Evolutionary conservation across 495 filamentous ascomycete genomes (phyloP).

Genomic region (Penicilliopsis zonata): DNA sequence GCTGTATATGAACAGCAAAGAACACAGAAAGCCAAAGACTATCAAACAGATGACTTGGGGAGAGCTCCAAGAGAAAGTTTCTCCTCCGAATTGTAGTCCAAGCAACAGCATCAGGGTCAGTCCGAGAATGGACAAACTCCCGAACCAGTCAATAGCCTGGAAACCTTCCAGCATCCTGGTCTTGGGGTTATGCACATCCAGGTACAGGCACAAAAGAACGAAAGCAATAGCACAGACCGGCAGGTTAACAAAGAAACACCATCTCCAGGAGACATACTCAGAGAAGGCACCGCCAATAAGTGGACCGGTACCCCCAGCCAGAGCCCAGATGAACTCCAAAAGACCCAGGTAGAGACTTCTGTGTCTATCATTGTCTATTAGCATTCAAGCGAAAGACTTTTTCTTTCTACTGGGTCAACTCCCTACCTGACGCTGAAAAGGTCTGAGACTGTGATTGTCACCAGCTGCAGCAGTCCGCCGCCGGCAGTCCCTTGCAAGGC

Average conservation of each 20-base stretch:
- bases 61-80: slow-evolving; percentile 59
- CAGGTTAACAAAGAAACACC: slow-evolving; percentile 65
- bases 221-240: slow-evolving; percentile 46
- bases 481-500: slow-evolving; percentile 44
- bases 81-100: slow-evolving; percentile 66
- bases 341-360: slow-evolving; percentile 43
- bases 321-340: slow-evolving; percentile 42
- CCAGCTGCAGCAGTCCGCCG: slow-evolving; percentile 39
- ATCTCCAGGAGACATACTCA: slow-evolving; percentile 49
- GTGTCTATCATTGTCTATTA: slow-evolving; percentile 11
- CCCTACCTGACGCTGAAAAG: slow-evolving; percentile 44
- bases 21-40: slow-evolving; percentile 54
- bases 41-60: slow-evolving; percentile 65
- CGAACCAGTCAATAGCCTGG: slow-evolving; percentile 67
- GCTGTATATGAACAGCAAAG: slow-evolving; percentile 52
- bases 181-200: slow-evolving; percentile 48
- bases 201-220: slow-evolving; percentile 42
- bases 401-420: neutral
- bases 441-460: slow-evolving; percentile 44
- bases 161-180: slow-evolving; percentile 49
- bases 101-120: slow-evolving; percentile 68
- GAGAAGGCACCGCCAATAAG: slow-evolving; percentile 59
- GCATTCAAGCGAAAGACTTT: neutral
- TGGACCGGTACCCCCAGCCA: slow-evolving; percentile 50
- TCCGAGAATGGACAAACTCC: slow-evolving; percentile 54